Conservation (phyloP, 1,284 basidiomycete genomes). For the Ustilago curta region DNA sequence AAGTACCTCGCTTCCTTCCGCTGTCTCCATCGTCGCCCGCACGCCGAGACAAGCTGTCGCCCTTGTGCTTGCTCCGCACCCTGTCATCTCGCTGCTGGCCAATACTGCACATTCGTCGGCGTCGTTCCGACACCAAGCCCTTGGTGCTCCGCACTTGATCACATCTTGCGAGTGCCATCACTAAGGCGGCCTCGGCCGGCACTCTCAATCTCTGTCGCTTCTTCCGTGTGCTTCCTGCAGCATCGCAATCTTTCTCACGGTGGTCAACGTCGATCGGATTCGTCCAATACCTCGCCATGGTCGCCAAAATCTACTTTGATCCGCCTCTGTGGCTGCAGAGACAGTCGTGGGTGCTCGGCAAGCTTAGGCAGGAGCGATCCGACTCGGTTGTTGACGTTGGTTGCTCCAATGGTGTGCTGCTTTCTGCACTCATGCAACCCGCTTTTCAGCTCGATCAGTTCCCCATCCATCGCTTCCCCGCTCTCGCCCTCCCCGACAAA, state of each 20-base stretch:
- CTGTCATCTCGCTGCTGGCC: background rate
- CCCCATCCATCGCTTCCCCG: conserved; percentile 50
- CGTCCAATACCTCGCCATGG: conserved; percentile 9
- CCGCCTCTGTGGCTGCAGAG: conserved; percentile 54
- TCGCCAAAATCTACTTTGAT: conserved; percentile 51
- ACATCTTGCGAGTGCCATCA: background rate
- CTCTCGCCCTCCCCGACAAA: conserved; percentile 22
- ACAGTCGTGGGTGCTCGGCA: conserved; percentile 48
- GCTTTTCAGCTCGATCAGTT: conserved; percentile 54
- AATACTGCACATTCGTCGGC: background rate
- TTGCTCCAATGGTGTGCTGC: conserved; percentile 50
- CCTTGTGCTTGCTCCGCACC: background rate
- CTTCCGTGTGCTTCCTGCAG: background rate
- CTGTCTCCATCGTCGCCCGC: background rate
- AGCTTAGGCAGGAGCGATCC: conserved; percentile 40
- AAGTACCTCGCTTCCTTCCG: background rate
- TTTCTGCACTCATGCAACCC: conserved; percentile 51
- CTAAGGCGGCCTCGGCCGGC: background rate
- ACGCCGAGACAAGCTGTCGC: background rate
- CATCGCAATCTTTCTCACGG: background rate
- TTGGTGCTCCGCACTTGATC: background rate
- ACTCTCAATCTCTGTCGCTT: background rate
- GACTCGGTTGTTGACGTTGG: conserved; percentile 55
- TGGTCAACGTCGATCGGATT: background rate
- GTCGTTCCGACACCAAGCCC: conserved; percentile 1